Percentiles rank a stretch among this genome's conserved stretches.
These are phyloP conservation scores for Cladophialophora psammophila DNA, from an alignment of 2,329 filamentous ascomycete genomes.

Conservation along the genomic window DNA sequence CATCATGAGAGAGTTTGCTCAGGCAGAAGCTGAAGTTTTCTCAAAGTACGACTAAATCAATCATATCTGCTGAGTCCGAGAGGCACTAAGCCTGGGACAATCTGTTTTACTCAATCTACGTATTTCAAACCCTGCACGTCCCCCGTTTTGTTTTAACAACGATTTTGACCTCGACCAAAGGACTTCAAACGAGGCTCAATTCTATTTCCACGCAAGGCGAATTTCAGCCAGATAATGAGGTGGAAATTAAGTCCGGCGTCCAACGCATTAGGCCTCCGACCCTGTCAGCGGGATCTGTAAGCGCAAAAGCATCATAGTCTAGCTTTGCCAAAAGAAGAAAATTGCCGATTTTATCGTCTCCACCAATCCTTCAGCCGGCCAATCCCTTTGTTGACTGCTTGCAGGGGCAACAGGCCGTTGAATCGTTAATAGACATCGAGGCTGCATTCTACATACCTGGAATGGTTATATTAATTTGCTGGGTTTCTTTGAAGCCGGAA, in stretches of 20 bases:
- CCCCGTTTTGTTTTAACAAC: too few relatives aligned
- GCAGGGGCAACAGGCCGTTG: neutral
- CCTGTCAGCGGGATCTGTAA: neutral
- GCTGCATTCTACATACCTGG: neutral
- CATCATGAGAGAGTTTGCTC: constrained; percentile 44
- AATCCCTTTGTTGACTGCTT: neutral
- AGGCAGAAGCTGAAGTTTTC: constrained; percentile 42
- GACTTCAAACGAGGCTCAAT: too few relatives aligned
- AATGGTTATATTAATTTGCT: neutral
- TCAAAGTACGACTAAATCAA: constrained; percentile 32
- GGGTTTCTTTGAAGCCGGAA: neutral
- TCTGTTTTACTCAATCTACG: too few relatives aligned
- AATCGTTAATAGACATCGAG: neutral
- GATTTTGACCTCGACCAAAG: too few relatives aligned
- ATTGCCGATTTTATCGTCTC: constrained; percentile 2
- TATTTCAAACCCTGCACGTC: neutral
- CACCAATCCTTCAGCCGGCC: neutral
- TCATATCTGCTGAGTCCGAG: too few relatives aligned
- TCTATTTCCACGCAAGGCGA: too few relatives aligned
- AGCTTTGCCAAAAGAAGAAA: constrained; percentile 2
- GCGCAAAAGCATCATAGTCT: neutral
- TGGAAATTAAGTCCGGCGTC: neutral
- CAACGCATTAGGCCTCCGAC: neutral
- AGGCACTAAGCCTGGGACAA: too few relatives aligned
- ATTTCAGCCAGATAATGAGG: too few relatives aligned